Base-by-base conservation (phyloP, 129 eudicot species). In the Pulicaria dysenterica region DNA sequence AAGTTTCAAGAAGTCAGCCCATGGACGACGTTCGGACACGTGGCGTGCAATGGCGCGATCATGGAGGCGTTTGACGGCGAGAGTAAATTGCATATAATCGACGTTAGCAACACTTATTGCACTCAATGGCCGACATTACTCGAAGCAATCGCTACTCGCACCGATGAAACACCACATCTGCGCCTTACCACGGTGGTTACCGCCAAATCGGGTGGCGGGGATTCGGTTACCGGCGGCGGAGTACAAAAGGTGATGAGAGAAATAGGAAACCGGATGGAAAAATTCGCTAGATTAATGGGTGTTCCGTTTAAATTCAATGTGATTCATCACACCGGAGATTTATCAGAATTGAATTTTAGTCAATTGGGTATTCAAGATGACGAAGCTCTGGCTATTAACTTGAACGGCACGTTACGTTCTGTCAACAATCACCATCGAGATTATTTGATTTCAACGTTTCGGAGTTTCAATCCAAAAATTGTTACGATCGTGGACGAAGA, bases 1-100 rank as follows among this genome's bases (percentile, higher is more conserved):
- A 94, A 94, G 63, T 94, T 90, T 66, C 99, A 94, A 69, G 97
- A 94, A 51, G 99, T 88, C 8, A 94, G 99, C 72, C 97, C 99
- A 0, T 94, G 99, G 99, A 86, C 96, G 8, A 94, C 90, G 39
- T 94, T 94, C 45, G 99, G 99, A 2, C 99, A 94, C 73, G 99
- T 90, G 45, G 99, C 99, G 4, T 84, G 78, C 16, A 94, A 94
- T 17, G 99, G 96, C 0, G 96, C 99, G 4, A 88, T 94, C 64
- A 78, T 94, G 85, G 99, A 94, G 40, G 97, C 97, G 6, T 76
- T 90, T 3, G 97, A 94, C 46, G 91, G 93, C 5, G 96, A 86
- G 62, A 11, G 65, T 34, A 88, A 87, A 40, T 38, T 94, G 1
- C 99, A 94, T 59, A 94, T 94, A 4, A 77, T 94, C 19, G 97